Base-by-base conservation (phyloP, 768 basidiomycete genomes). In the Kwoniella sp. region DNA sequence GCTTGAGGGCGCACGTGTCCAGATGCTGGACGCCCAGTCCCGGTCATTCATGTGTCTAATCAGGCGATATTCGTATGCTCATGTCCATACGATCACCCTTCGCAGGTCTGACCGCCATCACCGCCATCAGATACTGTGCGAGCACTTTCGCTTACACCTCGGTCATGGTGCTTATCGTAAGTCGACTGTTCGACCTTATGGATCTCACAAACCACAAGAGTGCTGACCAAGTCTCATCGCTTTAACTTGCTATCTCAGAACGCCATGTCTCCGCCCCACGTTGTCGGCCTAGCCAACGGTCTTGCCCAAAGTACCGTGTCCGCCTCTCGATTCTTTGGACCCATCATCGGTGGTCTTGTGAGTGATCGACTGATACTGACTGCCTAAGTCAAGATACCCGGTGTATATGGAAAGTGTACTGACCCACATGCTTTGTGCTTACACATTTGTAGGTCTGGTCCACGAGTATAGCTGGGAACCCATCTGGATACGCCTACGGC, bases 241-340 rank as follows among this genome's bases (percentile, higher is more conserved):
- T 30, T 20, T 26, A 8, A 38, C 2, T 23, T 56, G 30, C 22
- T 20, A 9, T 13, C 23, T n/a, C 55, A 55, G 26, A 77, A 77
- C 61, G 75, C 70, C 53, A 74, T 95, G 90, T 92, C 93, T 0
- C 93, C 95, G 1, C 92, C 93, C 1, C 85, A 85, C 41, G 87
- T 92, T 8, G 87, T 98, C 45, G 92, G 93, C 7, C 87, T 92
- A 65, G 92, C 95, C 11, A 99, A 98, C 76, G 96, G 95, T 20
- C 87, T 95, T 23, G 96, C 93, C 0, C 96, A 99, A 81, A 93
- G 92, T 74, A 90, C 92, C 31, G 94, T 95, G 68, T 93, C 92
- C 69, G 87, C 95, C 26, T 92, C 94, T 3, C 86, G 96, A 45
- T 96, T 93, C 82, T 74, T 92, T 38, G 96, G 92, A 23, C 92